Percentiles rank a stretch among this genome's conserved stretches.
phyloP scores from a whole-genome alignment of 805 yeast species.

The Candida takata region DNA sequence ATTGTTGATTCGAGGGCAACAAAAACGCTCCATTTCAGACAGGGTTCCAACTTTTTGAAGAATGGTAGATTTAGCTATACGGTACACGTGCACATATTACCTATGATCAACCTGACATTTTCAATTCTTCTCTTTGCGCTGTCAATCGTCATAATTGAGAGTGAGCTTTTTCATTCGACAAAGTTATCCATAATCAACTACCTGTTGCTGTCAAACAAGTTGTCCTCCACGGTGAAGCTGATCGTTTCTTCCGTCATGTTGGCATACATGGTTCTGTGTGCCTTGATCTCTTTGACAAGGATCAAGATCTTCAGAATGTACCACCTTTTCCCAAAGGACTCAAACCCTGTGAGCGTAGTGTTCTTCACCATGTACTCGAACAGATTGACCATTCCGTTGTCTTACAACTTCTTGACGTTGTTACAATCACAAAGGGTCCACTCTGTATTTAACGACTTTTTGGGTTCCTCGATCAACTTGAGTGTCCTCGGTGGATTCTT shows the following conservation, averaged over 20 bases:
- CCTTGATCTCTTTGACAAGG: conserved; percentile 59
- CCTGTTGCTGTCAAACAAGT: conserved; percentile 29
- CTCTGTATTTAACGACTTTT: conserved; percentile 60
- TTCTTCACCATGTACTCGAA: conserved; percentile 78
- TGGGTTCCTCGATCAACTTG: conserved; percentile 68
- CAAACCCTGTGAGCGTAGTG: conserved; percentile 68
- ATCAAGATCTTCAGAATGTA: conserved; percentile 69
- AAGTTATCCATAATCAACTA: conserved; percentile 52
- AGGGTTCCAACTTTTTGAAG: conserved; percentile 21
- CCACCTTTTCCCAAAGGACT: conserved; percentile 61
- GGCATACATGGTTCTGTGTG: conserved; percentile 61
- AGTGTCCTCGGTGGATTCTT: conserved; percentile 67
- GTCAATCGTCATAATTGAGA: conserved; percentile 55
- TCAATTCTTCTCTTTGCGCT: conserved; percentile 36
- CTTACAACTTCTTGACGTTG: conserved; percentile 70
- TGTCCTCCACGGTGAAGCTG: conserved; percentile 26
- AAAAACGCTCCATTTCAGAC: conserved; percentile 27
- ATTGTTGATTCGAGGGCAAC: conserved; percentile 36
- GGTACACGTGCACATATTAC: conserved; percentile 38
- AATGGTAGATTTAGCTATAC: conserved; percentile 37
- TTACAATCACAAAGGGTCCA: conserved; percentile 38
- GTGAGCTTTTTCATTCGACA: conserved; percentile 71
- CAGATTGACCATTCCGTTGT: conserved; percentile 73
- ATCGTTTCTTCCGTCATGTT: conserved; percentile 36
- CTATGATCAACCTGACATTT: conserved; percentile 35